Percentiles rank a stretch among this genome's conserved stretches.
Conservation (phyloP, 2,329 filamentous ascomycete genomes). For the Trichoderma sp. region DNA sequence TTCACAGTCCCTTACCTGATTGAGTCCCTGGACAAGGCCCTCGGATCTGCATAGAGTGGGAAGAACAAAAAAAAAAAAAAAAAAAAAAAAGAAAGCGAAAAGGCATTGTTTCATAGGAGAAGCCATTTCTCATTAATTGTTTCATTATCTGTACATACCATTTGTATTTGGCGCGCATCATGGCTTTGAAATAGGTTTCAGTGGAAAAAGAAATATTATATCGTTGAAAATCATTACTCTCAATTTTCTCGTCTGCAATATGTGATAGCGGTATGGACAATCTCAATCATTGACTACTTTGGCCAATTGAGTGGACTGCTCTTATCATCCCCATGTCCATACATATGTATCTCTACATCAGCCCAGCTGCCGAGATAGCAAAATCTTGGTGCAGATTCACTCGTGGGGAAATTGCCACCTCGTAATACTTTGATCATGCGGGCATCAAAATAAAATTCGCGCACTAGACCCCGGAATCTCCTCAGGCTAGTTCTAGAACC, state of each 20-base stretch:
- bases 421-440: conserved; percentile 14
- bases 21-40: conserved; percentile 15
- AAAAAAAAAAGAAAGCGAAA: not conserved
- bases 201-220: not conserved
- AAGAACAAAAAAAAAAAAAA: not conserved
- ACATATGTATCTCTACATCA: no score
- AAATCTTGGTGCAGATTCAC: not conserved
- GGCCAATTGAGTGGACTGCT: no score
- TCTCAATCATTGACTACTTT: no score
- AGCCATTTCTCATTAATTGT: not conserved
- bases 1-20: conserved; percentile 8
- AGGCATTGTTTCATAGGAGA: not conserved
- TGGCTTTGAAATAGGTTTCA: not conserved
- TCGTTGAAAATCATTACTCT: not conserved
- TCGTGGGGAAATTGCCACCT: conserved; percentile 15
- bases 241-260: not conserved
- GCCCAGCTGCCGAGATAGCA: not conserved
- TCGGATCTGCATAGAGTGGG: conserved; percentile 5
- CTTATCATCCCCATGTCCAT: no score
- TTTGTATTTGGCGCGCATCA: not conserved
- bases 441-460: not conserved
- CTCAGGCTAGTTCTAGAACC: not conserved
- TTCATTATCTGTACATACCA: not conserved
- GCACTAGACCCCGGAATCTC: conserved; percentile 14
- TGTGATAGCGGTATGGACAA: no score